Base-by-base conservation (phyloP, 306 rosid species). In the Alnus glutinosa region DNA sequence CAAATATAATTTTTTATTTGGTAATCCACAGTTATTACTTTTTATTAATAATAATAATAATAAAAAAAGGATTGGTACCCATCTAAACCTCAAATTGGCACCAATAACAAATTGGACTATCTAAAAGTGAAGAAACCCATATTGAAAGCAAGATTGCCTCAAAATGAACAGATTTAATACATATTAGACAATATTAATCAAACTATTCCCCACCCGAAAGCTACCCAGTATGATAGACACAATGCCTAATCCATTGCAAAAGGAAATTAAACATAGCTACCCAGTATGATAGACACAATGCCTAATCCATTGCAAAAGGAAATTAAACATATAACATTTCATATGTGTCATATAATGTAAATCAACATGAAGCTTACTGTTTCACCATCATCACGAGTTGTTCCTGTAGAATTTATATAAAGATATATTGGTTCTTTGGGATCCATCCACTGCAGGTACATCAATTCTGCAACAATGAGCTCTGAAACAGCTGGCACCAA, bases 401-500 rank as follows among this genome's bases (percentile, higher is more conserved):
- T 95, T 75, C 99, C 99, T 0, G 98, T 91, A 19, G 99, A 95
- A 80, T 95, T 95, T 46, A 95, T 91, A 81, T 95, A 93, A 74
- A 95, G 49, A 78, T 81, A 91, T 66, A 95, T 89, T 3, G 99
- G 97, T 57, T 89, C 88, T 81, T 90, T 89, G 64, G 94, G 92
- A 83, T 89, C 94, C 93, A 84, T 84, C 90, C 89, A 93, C 76
- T 93, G 98, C 75, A 95, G 86, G 80, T 90, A 95, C 98, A 95
- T 89, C 94, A 95, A 78, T 79, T 95, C 90, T 5, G 99, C 97
- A 52, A 95, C 80, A 36, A 95, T 75, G 36, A 95, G 98, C 90
- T 95, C 99, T 0, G 98, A 90, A 74, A 95, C 98, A 71, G 99
- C 99, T 52, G 99, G 94, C 83, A 95, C 99, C 81, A 95, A 90